Conservation (phyloP, 306 rosid genomes). For the Astragalus glycyphyllos region DNA sequence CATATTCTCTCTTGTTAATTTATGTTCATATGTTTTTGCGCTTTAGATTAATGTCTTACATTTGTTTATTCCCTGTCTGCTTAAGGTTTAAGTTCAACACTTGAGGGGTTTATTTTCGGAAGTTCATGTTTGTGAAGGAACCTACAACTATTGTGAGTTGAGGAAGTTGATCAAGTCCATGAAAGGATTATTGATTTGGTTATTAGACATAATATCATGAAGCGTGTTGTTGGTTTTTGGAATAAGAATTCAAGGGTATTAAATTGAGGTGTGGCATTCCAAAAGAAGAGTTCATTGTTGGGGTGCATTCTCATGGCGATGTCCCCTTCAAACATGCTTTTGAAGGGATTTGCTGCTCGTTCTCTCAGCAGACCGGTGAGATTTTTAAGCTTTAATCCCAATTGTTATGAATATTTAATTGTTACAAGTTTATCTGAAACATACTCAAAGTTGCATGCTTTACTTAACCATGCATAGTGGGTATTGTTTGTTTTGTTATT, state of each 20-base stretch:
- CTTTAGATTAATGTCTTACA: too few relatives aligned
- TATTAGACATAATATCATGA: too few relatives aligned
- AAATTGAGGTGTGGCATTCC: neutral
- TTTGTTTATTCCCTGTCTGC: too few relatives aligned
- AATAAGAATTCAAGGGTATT: conserved; percentile 2
- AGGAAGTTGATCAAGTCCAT: too few relatives aligned
- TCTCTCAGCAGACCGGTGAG: conserved; percentile 19
- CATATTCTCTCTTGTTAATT: too few relatives aligned
- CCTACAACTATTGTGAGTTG: too few relatives aligned
- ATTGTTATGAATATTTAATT: neutral
- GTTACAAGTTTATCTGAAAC: neutral
- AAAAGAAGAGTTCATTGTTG: too few relatives aligned
- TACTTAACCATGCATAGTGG: neutral
- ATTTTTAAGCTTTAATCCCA: neutral
- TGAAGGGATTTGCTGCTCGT: conserved; percentile 34
- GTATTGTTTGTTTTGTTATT: neutral
- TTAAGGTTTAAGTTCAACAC: too few relatives aligned
- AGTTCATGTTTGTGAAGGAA: too few relatives aligned
- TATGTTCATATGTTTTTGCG: too few relatives aligned
- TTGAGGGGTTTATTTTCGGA: too few relatives aligned
- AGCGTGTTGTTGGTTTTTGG: conserved; percentile 1
- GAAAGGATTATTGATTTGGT: too few relatives aligned
- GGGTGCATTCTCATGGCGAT: neutral
- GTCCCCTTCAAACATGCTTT: neutral
- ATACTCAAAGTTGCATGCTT: neutral